Evolutionary conservation across 257 asterid species (phyloP).

Genomic region (Solanum rostratum): DNA sequence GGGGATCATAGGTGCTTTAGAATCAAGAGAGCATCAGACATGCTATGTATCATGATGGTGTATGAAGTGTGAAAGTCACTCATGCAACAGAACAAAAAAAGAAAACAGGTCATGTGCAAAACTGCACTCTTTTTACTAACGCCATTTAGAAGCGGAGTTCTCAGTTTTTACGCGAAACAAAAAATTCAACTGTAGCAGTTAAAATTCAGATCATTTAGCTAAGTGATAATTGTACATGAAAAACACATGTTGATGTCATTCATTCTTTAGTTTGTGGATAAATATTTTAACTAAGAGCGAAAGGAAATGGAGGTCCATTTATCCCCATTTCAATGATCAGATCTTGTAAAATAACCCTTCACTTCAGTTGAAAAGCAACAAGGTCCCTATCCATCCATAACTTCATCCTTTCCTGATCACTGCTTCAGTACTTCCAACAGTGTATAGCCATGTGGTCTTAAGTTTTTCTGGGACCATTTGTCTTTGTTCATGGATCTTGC

Average conservation of each 20-base stretch:
- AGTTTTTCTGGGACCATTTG: background rate
- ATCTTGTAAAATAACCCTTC: background rate
- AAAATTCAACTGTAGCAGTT: background rate
- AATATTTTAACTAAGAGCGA: background rate
- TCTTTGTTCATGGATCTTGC: background rate
- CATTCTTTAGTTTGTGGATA: background rate
- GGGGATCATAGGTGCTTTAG: background rate
- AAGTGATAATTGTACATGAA: background rate
- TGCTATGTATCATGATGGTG: background rate
- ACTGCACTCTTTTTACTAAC: background rate
- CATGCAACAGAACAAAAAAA: background rate
- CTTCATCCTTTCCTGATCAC: background rate
- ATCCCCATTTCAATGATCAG: background rate
- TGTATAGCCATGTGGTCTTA: background rate
- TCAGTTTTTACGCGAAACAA: background rate
- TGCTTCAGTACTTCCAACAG: background rate
- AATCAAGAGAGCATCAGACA: background rate
- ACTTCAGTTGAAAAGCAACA: background rate
- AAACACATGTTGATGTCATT: background rate
- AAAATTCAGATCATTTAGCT: too few species aligned
- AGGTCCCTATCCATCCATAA: background rate
- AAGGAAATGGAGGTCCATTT: conserved; percentile 1
- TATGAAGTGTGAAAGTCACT: background rate
- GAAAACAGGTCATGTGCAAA: background rate
- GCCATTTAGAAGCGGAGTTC: too few species aligned